phyloP scores from a whole-genome alignment of 805 yeast genomes.

The Yamadazyma ubonensis region DNA sequence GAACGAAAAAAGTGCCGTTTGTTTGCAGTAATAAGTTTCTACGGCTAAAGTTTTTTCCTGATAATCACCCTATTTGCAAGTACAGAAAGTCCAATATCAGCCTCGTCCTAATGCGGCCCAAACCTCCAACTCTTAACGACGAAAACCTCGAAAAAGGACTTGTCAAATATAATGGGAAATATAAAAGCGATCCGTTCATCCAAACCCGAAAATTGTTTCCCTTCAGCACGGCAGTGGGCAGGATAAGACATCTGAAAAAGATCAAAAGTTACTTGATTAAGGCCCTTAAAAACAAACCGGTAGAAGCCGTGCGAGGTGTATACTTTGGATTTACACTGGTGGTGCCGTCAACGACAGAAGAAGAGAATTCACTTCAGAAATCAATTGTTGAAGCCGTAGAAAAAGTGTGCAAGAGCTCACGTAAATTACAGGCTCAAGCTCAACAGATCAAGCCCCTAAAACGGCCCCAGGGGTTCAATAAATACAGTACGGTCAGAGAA shows the following conservation, averaged over 20 bases:
- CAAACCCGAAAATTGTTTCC: slow-evolving; percentile 24
- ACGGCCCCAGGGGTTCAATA: neutral
- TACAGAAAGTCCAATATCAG: slow-evolving; percentile 41
- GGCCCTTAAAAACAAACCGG: slow-evolving; percentile 10
- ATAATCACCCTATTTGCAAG: slow-evolving; percentile 24
- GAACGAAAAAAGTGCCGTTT: slow-evolving; percentile 16
- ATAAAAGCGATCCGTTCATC: slow-evolving; percentile 3
- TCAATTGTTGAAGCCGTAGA: no score
- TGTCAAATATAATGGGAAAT: slow-evolving; percentile 29
- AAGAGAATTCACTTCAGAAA: no score
- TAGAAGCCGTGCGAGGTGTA: slow-evolving; percentile 23
- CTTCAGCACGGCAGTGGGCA: slow-evolving; percentile 31
- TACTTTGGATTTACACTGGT: slow-evolving; percentile 20
- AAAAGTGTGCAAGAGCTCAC: no score
- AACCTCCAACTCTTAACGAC: slow-evolving; percentile 29
- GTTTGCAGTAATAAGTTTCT: slow-evolving; percentile 19
- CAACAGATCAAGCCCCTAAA: neutral
- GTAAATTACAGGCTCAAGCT: no score
- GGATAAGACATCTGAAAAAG: slow-evolving; percentile 26
- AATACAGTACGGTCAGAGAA: slow-evolving; percentile 17
- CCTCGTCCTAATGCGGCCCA: slow-evolving; percentile 30
- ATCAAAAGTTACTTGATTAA: slow-evolving; percentile 19
- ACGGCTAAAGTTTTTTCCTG: slow-evolving; percentile 30
- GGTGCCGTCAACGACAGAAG: slow-evolving; percentile 24
- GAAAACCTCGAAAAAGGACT: slow-evolving; percentile 20